Base-by-base conservation (phyloP, 164 flowering plant species). In the Vitis rupestris region DNA sequence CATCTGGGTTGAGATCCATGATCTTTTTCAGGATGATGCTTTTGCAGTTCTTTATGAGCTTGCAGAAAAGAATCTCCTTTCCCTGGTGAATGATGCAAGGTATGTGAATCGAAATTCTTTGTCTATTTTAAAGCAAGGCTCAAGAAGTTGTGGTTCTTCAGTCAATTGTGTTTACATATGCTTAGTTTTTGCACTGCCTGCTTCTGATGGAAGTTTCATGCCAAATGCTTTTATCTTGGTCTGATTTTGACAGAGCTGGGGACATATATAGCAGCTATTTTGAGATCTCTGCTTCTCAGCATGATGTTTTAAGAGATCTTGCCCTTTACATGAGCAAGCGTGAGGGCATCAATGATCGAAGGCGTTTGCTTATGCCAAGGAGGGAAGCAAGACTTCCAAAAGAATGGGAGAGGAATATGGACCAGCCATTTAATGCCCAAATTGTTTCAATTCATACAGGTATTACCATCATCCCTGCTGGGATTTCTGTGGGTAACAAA, bases 391-490 rank as follows among this genome's bases (percentile, higher is more conserved):
- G 71, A 15, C 83, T 89, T 37, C 92, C 95, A 23, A 87, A 70
- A 77, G 94, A 87, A 51, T 87, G 94, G 93, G 82, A 77, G 72
- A 84, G 89, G 74, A 73, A 87, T 67, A 58, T 66, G 30, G 87
- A 87, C 67, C 62, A 77, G 29, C 84, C 91, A 27, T 92, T 86
- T 63, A 66, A 81, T 72, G 90, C 96, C 54, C 90, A 72, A 51
- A 79, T 88, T 74, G 89, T 92, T 65, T 87, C 97, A 55, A 58
- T 90, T 53, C 86, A 87, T 72, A 90, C 94, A 74, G 95, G 97
- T 92, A 80, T 47, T 14, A 7, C 54, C 27, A 23, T 23, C 27
- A 23, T 23, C 27, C 27, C 27, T 23, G 27, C 44, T 31, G 9
- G 29, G n/a, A 14, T 64, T 51, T 10, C 9, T 4, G 54, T 64